A percentile compares a stretch with the other conserved stretches of the same genome.
Conservation (phyloP, 495 filamentous ascomycete species). For the Hyaloscypha finlandica region DNA sequence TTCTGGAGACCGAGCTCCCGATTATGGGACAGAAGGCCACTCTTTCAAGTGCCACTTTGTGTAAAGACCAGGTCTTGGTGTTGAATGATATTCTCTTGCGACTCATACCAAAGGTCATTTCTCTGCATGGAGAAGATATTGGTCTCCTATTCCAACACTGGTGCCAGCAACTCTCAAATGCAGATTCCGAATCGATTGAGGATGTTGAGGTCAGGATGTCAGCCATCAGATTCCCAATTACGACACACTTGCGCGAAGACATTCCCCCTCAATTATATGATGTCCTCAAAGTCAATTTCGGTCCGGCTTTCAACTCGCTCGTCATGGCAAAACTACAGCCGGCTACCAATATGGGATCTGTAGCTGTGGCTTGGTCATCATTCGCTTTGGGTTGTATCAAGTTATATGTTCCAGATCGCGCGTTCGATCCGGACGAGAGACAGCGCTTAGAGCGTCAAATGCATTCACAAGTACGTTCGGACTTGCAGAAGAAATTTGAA, state of each 20-base stretch:
- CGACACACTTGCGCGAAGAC: not conserved
- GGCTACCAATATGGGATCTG: constrained; percentile 25
- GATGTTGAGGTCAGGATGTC: not conserved
- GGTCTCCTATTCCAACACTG: not conserved
- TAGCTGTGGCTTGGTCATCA: constrained; percentile 61
- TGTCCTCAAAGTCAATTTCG: constrained; percentile 43
- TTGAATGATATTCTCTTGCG: constrained; percentile 17
- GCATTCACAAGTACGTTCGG: constrained; percentile 55
- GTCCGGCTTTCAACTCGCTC: constrained; percentile 36
- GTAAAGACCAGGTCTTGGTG: constrained; percentile 19
- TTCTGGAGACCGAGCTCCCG: constrained; percentile 66
- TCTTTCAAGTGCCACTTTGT: constrained; percentile 36
- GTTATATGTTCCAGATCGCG: constrained; percentile 82
- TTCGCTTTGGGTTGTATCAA: constrained; percentile 67
- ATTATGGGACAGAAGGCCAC: constrained; percentile 58
- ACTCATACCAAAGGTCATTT: constrained; percentile 19
- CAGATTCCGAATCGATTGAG: not conserved
- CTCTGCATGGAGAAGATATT: constrained; percentile 15
- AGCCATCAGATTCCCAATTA: not conserved
- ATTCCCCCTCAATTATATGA: constrained; percentile 28
- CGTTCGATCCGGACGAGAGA: constrained; percentile 82
- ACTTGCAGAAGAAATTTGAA: constrained; percentile 57
- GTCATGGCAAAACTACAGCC: constrained; percentile 36
- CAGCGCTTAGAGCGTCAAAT: constrained; percentile 70
- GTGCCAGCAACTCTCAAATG: not conserved